Percentiles rank a stretch among this genome's conserved stretches.
Evolutionary conservation across 345 rosid genomes (phyloP).

Genomic region (Eucalyptus decipiens): DNA sequence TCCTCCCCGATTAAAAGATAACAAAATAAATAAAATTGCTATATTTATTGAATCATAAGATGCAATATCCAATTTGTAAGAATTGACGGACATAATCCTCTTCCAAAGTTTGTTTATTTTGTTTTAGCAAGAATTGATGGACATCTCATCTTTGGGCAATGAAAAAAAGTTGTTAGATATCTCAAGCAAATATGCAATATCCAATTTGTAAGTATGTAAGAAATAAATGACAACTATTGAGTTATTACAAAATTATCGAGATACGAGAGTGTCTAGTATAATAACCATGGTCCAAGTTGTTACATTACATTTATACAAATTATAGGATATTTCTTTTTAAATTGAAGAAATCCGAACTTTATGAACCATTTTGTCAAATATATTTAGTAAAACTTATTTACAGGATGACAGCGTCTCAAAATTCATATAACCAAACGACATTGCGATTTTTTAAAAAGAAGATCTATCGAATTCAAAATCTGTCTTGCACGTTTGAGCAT

Average conservation of each 20-base stretch:
- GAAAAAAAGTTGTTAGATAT: neutral
- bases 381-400: too few species aligned
- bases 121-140: neutral
- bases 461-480: neutral
- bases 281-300: neutral
- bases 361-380: neutral
- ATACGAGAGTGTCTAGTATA: neutral
- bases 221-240: neutral
- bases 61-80: too few species aligned
- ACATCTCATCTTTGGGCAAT: neutral
- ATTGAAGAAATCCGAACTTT: neutral
- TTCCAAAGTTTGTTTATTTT: neutral
- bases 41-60: neutral
- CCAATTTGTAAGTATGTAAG: neutral
- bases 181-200: neutral
- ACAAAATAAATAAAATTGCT: neutral
- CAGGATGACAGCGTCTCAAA: neutral
- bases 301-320: neutral
- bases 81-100: too few species aligned
- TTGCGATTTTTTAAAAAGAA: neutral
- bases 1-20: neutral
- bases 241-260: accelerated
- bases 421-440: accelerated
- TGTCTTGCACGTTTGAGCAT: neutral
- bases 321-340: neutral